Percentiles rank a stretch among this genome's conserved stretches.
These are phyloP conservation scores for Kluyveromyces nonfermentans DNA, from an alignment of 805 yeast species.

Conservation along the genomic window DNA sequence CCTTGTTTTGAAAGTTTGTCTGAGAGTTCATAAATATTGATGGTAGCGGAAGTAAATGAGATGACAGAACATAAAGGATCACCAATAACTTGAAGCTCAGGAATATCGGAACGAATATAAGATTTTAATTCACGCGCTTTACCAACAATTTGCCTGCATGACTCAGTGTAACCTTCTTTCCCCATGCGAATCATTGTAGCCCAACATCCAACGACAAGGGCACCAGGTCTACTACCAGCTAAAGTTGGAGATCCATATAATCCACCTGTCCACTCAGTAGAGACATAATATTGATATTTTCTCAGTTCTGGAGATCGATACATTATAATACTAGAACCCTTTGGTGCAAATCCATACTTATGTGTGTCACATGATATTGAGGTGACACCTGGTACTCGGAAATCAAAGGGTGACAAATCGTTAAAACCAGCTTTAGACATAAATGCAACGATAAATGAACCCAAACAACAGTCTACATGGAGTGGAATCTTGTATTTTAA, in stretches of 20 bases:
- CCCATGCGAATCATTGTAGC: constrained; percentile 82
- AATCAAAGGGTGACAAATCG: constrained; percentile 54
- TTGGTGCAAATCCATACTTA: constrained; percentile 97
- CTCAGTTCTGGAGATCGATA: constrained; percentile 64
- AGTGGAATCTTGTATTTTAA: constrained; percentile 59
- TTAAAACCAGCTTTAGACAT: constrained; percentile 51
- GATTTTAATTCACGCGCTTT: constrained; percentile 52
- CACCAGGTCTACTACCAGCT: constrained; percentile 97
- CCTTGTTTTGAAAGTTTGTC: constrained; percentile 49
- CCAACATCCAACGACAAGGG: constrained; percentile 97
- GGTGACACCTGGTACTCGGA: constrained; percentile 85
- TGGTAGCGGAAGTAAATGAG: constrained; percentile 52
- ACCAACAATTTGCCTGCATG: constrained; percentile 56
- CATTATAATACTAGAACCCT: constrained; percentile 90
- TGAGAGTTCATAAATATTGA: constrained; percentile 71
- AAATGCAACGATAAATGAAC: constrained; percentile 83
- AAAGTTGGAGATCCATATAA: constrained; percentile 92
- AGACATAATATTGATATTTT: constrained; percentile 72
- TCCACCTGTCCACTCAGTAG: constrained; percentile 88
- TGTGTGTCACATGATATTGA: constrained; percentile 99
- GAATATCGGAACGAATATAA: constrained; percentile 38
- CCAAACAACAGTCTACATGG: constrained; percentile 94
- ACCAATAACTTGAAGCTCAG: constrained; percentile 64
- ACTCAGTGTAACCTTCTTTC: constrained; percentile 63
- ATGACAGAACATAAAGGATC: constrained; percentile 81